Conservation (phyloP, 176 grass and related monocot species). For the Alopecurus myosuroides region DNA sequence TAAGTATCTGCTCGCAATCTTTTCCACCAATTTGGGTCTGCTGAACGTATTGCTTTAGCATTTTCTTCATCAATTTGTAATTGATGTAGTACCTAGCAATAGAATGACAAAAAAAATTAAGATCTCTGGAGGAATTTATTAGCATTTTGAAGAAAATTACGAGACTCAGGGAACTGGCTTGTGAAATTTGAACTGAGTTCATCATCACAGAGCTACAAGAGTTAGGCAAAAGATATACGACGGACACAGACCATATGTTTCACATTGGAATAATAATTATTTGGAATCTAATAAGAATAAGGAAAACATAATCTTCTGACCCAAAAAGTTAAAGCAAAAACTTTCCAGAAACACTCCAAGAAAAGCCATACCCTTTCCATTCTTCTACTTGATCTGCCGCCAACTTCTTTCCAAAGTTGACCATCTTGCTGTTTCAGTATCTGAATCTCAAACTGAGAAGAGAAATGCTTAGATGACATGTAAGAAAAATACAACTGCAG, state of each 20-base stretch:
- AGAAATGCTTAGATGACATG: not conserved
- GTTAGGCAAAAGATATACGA: not conserved
- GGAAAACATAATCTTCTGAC: not conserved
- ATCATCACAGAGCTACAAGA: not conserved
- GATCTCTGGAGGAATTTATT: not conserved
- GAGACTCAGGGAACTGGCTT: not conserved
- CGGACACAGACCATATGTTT: not conserved
- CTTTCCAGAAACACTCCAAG: not conserved
- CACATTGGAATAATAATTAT: not conserved
- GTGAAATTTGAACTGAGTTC: not conserved
- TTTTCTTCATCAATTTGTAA: constrained; percentile 98
- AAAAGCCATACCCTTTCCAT: constrained; percentile 63
- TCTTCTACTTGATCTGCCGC: constrained; percentile 67
- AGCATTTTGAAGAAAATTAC: not conserved
- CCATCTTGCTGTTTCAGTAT: constrained; percentile 51
- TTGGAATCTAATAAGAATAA: not conserved
- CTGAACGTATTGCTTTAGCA: constrained; percentile 69
- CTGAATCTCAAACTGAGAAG: not conserved
- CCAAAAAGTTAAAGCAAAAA: not conserved
- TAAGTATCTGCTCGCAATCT: constrained; percentile 66
- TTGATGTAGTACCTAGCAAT: constrained; percentile 85
- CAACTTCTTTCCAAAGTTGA: constrained; percentile 88
- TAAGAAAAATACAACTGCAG: not conserved
- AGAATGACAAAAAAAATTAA: constrained; percentile 10
- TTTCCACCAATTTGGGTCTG: constrained; percentile 72